Conservation (phyloP, 2,329 filamentous ascomycete species). For the Fusarium denticulatum region DNA sequence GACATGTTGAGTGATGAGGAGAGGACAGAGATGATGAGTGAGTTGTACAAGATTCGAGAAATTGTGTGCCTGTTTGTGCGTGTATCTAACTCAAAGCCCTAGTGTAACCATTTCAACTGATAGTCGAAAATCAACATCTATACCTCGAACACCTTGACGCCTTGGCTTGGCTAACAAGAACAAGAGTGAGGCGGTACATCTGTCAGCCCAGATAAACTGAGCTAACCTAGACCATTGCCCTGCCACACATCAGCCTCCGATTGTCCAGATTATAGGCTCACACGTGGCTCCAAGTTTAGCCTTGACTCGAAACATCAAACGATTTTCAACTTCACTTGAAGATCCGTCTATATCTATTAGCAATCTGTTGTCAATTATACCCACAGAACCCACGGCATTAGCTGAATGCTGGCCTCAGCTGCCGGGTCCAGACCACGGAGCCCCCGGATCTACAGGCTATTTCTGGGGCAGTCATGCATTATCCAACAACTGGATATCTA, state of each 20-base stretch:
- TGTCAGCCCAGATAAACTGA: background rate
- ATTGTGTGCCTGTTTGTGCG: background rate
- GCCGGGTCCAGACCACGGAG: background rate
- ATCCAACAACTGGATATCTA: background rate
- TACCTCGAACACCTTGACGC: background rate
- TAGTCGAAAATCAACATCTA: background rate
- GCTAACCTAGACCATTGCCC: conserved; percentile 17
- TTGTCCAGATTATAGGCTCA: background rate
- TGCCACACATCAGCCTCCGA: conserved; percentile 19
- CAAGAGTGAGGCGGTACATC: conserved; percentile 34
- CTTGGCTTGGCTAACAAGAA: background rate
- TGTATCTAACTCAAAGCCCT: background rate
- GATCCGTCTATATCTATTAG: background rate
- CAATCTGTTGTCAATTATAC: background rate
- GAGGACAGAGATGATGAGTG: background rate
- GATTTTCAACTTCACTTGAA: background rate
- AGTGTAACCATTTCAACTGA: background rate
- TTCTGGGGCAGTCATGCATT: background rate
- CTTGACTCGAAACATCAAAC: background rate
- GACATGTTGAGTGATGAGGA: background rate
- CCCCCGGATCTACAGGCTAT: conserved; percentile 13
- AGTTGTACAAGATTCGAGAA: background rate
- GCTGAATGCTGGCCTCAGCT: conserved; percentile 3
- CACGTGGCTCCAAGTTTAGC: background rate
- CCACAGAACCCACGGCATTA: conserved; percentile 14